phyloP scores from a whole-genome alignment of 345 rosid genomes.

The Brassica rapa region DNA sequence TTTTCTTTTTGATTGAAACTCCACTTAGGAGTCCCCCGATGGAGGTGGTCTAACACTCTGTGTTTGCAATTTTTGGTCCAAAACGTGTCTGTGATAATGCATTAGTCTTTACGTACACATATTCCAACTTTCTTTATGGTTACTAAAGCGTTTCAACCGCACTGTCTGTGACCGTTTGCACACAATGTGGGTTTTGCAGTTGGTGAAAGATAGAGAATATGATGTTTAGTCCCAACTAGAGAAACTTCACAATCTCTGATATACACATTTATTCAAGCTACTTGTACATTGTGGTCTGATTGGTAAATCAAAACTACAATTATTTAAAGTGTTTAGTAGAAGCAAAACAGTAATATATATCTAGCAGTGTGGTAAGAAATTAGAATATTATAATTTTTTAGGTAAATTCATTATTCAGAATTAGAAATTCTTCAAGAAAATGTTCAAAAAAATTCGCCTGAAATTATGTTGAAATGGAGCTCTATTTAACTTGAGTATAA shows the following conservation, averaged over 20 bases:
- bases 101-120: neutral
- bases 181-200: neutral
- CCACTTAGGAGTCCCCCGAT: too few relatives aligned
- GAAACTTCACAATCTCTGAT: neutral
- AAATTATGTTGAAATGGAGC: neutral
- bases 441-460: neutral
- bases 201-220: neutral
- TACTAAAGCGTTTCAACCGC: neutral
- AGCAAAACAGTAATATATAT: neutral
- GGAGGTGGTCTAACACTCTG: neutral
- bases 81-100: slow-evolving; percentile 18
- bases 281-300: neutral
- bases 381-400: too few relatives aligned
- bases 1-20: too few relatives aligned
- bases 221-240: neutral
- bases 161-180: neutral
- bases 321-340: neutral
- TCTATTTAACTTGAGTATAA: neutral
- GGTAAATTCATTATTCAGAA: neutral
- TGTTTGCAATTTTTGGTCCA: slow-evolving; percentile 25
- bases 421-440: too few relatives aligned
- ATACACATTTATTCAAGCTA: neutral
- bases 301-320: neutral
- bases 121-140: slow-evolving; percentile 11
- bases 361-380: neutral